A percentile compares a stretch with the other conserved stretches of the same genome.
Evolutionary conservation across 108 stramenopile species (phyloP).

Genomic region (Nitzschia inconspicua): DNA sequence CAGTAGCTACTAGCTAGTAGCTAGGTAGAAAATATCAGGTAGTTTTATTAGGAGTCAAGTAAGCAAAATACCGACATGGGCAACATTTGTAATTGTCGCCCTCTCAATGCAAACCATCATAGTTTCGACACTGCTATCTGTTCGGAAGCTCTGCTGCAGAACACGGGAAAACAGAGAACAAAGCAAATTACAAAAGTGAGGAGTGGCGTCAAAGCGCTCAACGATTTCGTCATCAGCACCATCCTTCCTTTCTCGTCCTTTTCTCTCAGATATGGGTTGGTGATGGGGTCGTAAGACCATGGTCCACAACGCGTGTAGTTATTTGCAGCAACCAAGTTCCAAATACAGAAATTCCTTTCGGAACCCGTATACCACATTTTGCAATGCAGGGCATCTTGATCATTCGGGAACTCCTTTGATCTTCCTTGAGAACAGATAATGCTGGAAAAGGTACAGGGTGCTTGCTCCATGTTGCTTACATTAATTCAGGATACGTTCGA

Average conservation of each 20-base stretch:
- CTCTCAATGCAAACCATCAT: too few relatives aligned
- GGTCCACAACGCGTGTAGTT: constrained; percentile 67
- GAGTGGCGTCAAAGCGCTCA: too few relatives aligned
- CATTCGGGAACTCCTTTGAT: constrained; percentile 41
- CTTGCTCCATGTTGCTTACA: background rate
- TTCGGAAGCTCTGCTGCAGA: too few relatives aligned
- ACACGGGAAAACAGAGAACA: too few relatives aligned
- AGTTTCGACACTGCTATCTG: too few relatives aligned
- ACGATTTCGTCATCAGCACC: too few relatives aligned
- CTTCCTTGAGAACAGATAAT: constrained; percentile 18
- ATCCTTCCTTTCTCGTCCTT: background rate
- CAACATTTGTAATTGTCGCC: too few relatives aligned
- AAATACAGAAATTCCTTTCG: constrained; percentile 21
- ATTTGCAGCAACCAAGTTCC: constrained; percentile 26
- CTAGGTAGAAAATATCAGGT: too few relatives aligned
- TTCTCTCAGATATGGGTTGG: constrained; percentile 66
- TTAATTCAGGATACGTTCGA: background rate
- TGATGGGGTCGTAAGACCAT: constrained; percentile 42
- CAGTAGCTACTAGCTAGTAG: too few relatives aligned
- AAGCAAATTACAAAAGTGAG: constrained; percentile 3
- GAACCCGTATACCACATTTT: constrained; percentile 14
- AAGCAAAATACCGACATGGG: too few relatives aligned
- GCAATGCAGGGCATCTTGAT: constrained; percentile 8
- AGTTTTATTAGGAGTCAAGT: too few relatives aligned
- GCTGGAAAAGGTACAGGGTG: background rate